phyloP scores from a whole-genome alignment of 2,329 filamentous ascomycete species.

The Cordyceps fumosorosea region DNA sequence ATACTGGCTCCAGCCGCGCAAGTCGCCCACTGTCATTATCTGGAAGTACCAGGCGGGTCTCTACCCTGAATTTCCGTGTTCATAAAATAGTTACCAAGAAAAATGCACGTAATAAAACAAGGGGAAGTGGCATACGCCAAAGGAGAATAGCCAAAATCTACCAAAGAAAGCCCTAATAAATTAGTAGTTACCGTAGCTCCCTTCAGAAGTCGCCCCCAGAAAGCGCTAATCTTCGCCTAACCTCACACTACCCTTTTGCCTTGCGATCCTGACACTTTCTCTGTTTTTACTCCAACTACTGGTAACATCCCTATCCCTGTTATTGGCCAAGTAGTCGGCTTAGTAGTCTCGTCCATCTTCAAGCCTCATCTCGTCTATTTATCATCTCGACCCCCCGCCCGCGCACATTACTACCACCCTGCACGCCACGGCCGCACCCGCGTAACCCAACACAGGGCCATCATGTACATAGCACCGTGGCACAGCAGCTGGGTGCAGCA shows the following conservation, averaged over 20 bases:
- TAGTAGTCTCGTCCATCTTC: background rate
- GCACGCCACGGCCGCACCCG: background rate
- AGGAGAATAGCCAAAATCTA: background rate
- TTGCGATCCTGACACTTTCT: background rate
- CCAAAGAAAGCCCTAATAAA: background rate
- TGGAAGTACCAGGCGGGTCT: background rate
- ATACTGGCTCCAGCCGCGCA: background rate
- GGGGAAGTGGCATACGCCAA: background rate
- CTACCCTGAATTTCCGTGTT: background rate
- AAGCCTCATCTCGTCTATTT: background rate
- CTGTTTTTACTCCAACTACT: background rate
- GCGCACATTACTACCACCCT: background rate
- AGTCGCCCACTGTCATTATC: background rate
- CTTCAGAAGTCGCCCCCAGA: background rate
- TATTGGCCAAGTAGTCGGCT: background rate
- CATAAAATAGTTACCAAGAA: background rate
- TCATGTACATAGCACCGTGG: background rate
- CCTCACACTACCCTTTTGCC: background rate
- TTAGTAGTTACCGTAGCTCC: background rate
- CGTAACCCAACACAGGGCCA: constrained; percentile 6
- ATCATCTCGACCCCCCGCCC: background rate
- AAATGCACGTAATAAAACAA: background rate
- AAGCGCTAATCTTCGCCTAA: background rate
- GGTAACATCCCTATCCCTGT: background rate
- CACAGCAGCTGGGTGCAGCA: constrained; percentile 7